Conservation (phyloP, 805 yeast genomes). For the Candida glaebosa region DNA sequence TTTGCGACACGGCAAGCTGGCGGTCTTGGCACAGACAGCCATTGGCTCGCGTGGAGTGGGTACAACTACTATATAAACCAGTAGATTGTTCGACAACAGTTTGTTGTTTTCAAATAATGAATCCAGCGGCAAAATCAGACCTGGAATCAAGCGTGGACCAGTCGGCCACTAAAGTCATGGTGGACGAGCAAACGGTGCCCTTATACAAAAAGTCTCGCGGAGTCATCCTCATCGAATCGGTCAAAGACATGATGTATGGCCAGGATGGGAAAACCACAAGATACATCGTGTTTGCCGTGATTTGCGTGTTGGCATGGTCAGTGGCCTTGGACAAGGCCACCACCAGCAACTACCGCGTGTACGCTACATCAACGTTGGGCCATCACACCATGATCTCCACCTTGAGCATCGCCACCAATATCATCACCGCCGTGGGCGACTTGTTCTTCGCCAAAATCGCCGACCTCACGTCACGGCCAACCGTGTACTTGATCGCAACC, state of each 20-base stretch:
- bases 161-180: too few relatives aligned
- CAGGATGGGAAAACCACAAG: constrained; percentile 10
- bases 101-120: too few relatives aligned
- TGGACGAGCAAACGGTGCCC: too few relatives aligned
- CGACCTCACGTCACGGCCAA: constrained; percentile 22
- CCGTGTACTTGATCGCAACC: constrained; percentile 15
- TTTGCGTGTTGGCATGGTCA: constrained; percentile 25
- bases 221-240: constrained; percentile 21
- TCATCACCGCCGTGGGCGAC: constrained; percentile 20
- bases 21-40: too few relatives aligned
- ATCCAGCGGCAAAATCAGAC: too few relatives aligned
- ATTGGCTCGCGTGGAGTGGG: too few relatives aligned
- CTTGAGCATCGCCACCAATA: constrained; percentile 18
- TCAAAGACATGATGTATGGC: constrained; percentile 7
- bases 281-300: constrained; percentile 10
- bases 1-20: too few relatives aligned
- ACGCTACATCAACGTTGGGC: constrained; percentile 20
- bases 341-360: constrained; percentile 31
- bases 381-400: constrained; percentile 21
- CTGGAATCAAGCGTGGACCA: too few relatives aligned
- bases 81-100: too few relatives aligned
- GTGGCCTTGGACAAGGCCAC: constrained; percentile 27
- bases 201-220: constrained; percentile 14
- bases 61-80: too few relatives aligned
- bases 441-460: constrained; percentile 22